Evolutionary conservation across 2,329 filamentous ascomycete species (phyloP), one percentile per base, ranked within the genome.

Genomic region (Emericellopsis atlantica): DNA sequence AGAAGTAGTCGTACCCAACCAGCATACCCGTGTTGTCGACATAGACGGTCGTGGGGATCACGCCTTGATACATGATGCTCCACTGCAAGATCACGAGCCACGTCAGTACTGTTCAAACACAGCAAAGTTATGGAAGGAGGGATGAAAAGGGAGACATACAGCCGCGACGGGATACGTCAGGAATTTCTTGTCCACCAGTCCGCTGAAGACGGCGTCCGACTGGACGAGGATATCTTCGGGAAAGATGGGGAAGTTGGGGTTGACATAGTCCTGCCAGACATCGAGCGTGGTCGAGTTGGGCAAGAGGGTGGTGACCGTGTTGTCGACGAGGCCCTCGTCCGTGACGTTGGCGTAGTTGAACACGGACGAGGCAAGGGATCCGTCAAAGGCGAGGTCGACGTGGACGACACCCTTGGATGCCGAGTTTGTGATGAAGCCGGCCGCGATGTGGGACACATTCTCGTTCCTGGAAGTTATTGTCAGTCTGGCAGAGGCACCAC

Each of bases 1-100:
- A 47, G 35, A 59, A 60, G 26, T 55, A 64, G 39, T 63, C 59
- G 32, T 62, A 63, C 0, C 61, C 60, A 31, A 58, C 58, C 2
- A 63, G 43, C 4, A 56, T 23, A 40, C 50, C 47, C 40, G 58
- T 61, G n/a, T 39, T 46, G 26, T 56, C 50, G 1, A 64, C 55
- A 15, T 53, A 62, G 0, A 61, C 51, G 0, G 58, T 62, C 0
- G 62, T 58, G 0, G 61, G 59, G 12, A 64, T 52, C 2, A 42
- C 47, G 1, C 49, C 53, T 24, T 54, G 53, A 34, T 61, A 63
- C 51, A 64, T 53, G 6, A 64, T 52, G 6, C 52, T 54, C 59
- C 59, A 63, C 58, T 61, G 4, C 6, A 6, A 2, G n/a, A 11
- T 8, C 32, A 35, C 18, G 5, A 21, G n/a, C n/a, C 9, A 21